Percentiles rank a stretch among this genome's conserved stretches.
Conservation (phyloP, 164 flowering plant species). For the Vitis amurensis region DNA sequence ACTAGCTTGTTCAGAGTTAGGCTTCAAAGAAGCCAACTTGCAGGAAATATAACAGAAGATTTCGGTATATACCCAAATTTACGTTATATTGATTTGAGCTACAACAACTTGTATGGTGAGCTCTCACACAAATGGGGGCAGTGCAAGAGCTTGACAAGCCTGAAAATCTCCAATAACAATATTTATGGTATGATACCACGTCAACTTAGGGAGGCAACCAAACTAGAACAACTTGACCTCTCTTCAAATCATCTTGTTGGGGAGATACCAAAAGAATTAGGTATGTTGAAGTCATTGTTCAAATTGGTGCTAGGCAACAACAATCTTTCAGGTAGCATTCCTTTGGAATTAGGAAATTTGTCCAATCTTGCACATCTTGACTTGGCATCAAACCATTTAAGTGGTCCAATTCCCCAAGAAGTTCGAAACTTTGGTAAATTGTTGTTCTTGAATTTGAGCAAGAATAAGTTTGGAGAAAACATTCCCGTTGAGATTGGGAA, state of each 20-base stretch:
- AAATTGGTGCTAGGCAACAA: neutral
- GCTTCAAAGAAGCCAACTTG: constrained; percentile 3
- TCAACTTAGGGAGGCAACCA: neutral
- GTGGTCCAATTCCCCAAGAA: too few species aligned
- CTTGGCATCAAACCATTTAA: too few species aligned
- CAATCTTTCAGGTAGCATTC: too few species aligned
- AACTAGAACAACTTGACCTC: neutral
- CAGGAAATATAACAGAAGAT: neutral
- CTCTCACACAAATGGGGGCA: neutral
- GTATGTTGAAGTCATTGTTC: neutral
- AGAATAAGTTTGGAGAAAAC: neutral
- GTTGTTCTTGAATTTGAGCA: too few species aligned
- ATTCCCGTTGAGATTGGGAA: neutral
- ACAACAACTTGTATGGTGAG: constrained; percentile 2
- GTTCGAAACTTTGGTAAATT: too few species aligned
- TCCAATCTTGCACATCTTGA: too few species aligned
- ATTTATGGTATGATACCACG: neutral
- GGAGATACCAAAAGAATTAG: neutral
- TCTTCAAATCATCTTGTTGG: neutral
- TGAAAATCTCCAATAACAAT: neutral
- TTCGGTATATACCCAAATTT: neutral
- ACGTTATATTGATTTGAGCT: neutral
- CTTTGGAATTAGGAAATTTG: too few species aligned
- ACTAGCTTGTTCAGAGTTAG: neutral
- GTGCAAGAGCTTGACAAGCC: neutral